phyloP scores from a whole-genome alignment of 768 basidiomycete species.

The Tulasnella sp. region DNA sequence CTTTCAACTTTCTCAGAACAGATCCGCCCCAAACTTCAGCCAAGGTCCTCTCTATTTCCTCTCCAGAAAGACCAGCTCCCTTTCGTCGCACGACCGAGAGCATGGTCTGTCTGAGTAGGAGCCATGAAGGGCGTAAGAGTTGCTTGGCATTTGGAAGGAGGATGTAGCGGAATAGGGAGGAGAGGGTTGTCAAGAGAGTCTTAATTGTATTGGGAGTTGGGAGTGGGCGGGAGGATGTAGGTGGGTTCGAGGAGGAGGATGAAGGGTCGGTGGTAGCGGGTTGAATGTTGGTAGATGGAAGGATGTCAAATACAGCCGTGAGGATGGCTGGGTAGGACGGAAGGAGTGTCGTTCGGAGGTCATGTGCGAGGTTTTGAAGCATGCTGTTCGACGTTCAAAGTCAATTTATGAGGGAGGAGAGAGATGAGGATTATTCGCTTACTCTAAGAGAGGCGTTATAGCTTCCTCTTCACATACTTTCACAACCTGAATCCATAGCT shows the following conservation, averaged over 20 bases:
- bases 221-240: neutral
- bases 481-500: conserved; percentile 54
- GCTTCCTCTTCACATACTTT: conserved; percentile 63
- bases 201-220: conserved; percentile 57
- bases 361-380: conserved; percentile 68
- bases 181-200: conserved; percentile 57
- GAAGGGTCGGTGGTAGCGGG: conserved; percentile 1
- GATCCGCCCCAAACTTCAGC: conserved; percentile 80
- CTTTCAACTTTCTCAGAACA: conserved; percentile 4
- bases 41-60: conserved; percentile 66
- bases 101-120: conserved; percentile 6
- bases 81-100: conserved; percentile 30
- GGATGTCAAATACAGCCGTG: conserved; percentile 35
- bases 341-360: conserved; percentile 67
- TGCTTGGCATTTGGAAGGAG: conserved; percentile 30
- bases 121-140: conserved; percentile 8
- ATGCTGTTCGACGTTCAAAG: conserved; percentile 41
- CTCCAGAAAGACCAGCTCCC: conserved; percentile 50
- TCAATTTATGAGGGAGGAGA: conserved; percentile 13
- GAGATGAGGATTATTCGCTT: conserved; percentile 29
- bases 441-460: conserved; percentile 69
- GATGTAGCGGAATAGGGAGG: conserved; percentile 62
- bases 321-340: conserved; percentile 55
- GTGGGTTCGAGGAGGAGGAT: neutral
- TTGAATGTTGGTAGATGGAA: conserved; percentile 35